Evolutionary conservation across 2,329 filamentous ascomycete genomes (phyloP).

Genomic region (Purpureocillium lavendulum): DNA sequence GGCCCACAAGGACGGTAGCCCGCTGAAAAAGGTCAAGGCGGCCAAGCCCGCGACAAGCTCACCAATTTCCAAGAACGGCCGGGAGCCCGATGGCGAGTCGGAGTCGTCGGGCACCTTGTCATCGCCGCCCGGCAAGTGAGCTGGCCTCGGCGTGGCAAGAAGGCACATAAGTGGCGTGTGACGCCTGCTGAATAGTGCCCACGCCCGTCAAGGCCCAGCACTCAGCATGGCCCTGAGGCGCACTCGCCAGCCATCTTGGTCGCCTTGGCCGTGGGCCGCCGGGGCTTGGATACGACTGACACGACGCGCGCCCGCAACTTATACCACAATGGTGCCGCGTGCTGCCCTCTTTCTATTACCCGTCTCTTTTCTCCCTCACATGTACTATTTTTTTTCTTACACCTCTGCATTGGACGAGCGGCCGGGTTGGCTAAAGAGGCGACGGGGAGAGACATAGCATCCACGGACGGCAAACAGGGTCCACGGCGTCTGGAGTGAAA

Average conservation of each 20-base stretch:
- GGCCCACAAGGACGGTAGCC: conserved; percentile 26
- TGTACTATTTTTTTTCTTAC: conserved; percentile 10
- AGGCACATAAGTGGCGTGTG: too few species aligned
- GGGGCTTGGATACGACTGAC: too few species aligned
- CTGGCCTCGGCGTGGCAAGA: neutral
- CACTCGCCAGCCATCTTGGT: too few species aligned
- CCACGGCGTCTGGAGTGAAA: conserved; percentile 11
- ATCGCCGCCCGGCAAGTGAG: conserved; percentile 34
- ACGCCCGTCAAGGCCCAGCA: too few species aligned
- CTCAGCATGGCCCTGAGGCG: too few species aligned
- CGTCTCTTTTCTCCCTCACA: neutral
- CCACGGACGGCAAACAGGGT: conserved; percentile 7
- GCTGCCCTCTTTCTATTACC: neutral
- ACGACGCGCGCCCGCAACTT: too few species aligned
- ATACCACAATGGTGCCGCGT: neutral
- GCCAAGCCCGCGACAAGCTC: conserved; percentile 40
- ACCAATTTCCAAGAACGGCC: conserved; percentile 40
- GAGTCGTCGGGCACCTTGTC: conserved; percentile 50
- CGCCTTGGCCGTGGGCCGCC: too few species aligned
- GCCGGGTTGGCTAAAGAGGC: conserved; percentile 9
- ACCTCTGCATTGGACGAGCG: conserved; percentile 7
- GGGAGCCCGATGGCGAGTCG: conserved; percentile 41
- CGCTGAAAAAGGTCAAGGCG: conserved; percentile 33
- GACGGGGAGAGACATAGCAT: conserved; percentile 10
- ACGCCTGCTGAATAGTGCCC: too few species aligned